phyloP scores from a whole-genome alignment of 495 filamentous ascomycete genomes.

The Bacidia gigantensis region DNA sequence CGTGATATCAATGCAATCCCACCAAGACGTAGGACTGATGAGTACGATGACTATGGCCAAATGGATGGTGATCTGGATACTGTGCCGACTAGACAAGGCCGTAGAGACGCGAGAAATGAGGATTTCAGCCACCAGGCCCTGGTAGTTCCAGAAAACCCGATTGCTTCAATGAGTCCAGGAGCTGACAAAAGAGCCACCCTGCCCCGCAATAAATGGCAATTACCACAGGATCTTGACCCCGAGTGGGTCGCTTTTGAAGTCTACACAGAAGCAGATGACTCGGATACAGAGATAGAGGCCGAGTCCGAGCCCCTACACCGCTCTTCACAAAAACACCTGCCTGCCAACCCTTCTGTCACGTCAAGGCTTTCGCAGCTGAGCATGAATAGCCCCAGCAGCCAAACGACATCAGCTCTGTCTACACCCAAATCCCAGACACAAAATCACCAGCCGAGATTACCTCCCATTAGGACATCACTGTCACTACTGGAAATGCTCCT shows the following conservation, averaged over 20 bases:
- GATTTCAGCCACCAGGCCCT: not conserved
- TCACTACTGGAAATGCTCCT: constrained; percentile 91
- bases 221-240: constrained; percentile 72
- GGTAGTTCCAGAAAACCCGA: no score
- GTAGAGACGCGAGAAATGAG: constrained; percentile 1
- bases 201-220: constrained; percentile 35
- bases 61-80: not conserved
- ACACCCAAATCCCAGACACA: constrained; percentile 27
- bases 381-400: constrained; percentile 5
- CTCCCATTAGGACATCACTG: constrained; percentile 60
- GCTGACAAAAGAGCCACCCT: no score
- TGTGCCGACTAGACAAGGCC: constrained; percentile 17
- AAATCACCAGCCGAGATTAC: constrained; percentile 25
- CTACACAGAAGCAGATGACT: constrained; percentile 48
- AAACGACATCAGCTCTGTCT: constrained; percentile 4
- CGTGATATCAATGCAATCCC: constrained; percentile 64
- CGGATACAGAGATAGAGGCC: constrained; percentile 46
- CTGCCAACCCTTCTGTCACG: constrained; percentile 29
- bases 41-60: constrained; percentile 23
- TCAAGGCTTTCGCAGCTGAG: constrained; percentile 27
- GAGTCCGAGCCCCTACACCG: constrained; percentile 21
- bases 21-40: constrained; percentile 52
- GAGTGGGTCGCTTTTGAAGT: constrained; percentile 97
- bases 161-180: no score
- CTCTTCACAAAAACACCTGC: constrained; percentile 15